Evolutionary conservation across 441 rosid genomes (phyloP), one percentile per base, ranked within the genome.

Genomic region (Viola pubescens): DNA sequence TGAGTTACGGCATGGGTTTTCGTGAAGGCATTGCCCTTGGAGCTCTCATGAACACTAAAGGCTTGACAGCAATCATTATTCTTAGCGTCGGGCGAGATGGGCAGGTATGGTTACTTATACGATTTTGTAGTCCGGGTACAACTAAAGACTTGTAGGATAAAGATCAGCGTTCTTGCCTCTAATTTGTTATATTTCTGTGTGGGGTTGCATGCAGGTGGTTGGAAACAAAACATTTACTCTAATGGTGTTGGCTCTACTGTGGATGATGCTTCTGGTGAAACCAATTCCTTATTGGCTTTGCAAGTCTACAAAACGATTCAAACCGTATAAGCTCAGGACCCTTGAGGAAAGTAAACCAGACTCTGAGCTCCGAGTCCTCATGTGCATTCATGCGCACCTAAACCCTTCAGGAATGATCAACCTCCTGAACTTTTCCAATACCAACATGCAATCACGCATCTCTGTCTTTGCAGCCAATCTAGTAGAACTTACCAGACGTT

Each of bases 371-470:
- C 73, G 82, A 37, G 52, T 78, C 19, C 59, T 81, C 42, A 59
- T 75, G 7, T 79, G 89, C 43, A 59, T 78, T 64, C 75, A 81
- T 58, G 56, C 73, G 5, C 43, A 56, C 4, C 62, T 64, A 12
- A 79, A 74, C 43, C 58, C 69, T 42, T 55, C 82, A 0, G 81
- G 84, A 9, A 64, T 84, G 51, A 65, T 75, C 43, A 76, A 63
- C 19, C 84, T 84, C 61, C 71, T 82, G n/a, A 66, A 74, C 47
- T n/a, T 69, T 11, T 77, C 84, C 0, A 76, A 81, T 54, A 66
- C 91, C 7, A 77, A 85, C 2, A 73, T 66, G 52, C 73, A 70
- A 66, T 81, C 86, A 65, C 88, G 85, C 38, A 67, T 82, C 1
- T 14, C 50, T 4, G 74, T 80, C 19, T 76, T 78, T 39, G 79